Percentiles rank a stretch among this genome's conserved stretches.
Evolutionary conservation across 306 rosid species (phyloP).

Genomic region (Chamaecrista fasciculata): DNA sequence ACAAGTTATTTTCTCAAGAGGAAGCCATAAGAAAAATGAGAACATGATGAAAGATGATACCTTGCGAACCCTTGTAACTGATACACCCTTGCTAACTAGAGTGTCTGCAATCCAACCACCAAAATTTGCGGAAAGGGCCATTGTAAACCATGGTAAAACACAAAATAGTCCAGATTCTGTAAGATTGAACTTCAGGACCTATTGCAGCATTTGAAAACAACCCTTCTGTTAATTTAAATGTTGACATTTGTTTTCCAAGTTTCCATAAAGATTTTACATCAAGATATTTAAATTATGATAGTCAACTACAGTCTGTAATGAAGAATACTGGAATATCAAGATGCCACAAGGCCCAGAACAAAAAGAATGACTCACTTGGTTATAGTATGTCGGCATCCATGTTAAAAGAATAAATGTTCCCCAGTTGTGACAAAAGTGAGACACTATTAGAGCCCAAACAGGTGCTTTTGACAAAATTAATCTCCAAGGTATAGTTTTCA

Average conservation of each 20-base stretch:
- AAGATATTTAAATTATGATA: not conserved
- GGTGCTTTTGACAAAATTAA: slow-evolving; percentile 87
- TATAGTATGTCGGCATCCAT: slow-evolving; percentile 99
- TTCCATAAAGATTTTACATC: slow-evolving; percentile 20
- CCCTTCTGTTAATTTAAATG: slow-evolving; percentile 14
- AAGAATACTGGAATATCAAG: not conserved
- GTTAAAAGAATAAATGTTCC: slow-evolving; percentile 99
- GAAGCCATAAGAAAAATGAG: not conserved
- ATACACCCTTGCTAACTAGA: slow-evolving; percentile 77
- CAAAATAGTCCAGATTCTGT: slow-evolving; percentile 92
- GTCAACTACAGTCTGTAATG: slow-evolving; percentile 1
- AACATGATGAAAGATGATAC: slow-evolving; percentile 39
- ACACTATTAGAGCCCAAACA: slow-evolving; percentile 93
- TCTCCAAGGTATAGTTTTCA: slow-evolving; percentile 88
- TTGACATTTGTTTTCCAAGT: slow-evolving; percentile 4
- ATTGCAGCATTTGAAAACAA: slow-evolving; percentile 29
- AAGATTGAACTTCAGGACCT: slow-evolving; percentile 99
- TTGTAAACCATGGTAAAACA: slow-evolving; percentile 88
- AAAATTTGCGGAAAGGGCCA: slow-evolving; percentile 94
- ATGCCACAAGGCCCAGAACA: slow-evolving; percentile 8
- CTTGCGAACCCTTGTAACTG: slow-evolving; percentile 93
- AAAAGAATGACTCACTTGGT: slow-evolving; percentile 62
- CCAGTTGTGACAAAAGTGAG: slow-evolving; percentile 99
- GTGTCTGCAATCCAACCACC: slow-evolving; percentile 99
- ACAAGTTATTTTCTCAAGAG: not conserved